Conservation (phyloP, 1,284 basidiomycete species). For the Heterobasidion occidentale region DNA sequence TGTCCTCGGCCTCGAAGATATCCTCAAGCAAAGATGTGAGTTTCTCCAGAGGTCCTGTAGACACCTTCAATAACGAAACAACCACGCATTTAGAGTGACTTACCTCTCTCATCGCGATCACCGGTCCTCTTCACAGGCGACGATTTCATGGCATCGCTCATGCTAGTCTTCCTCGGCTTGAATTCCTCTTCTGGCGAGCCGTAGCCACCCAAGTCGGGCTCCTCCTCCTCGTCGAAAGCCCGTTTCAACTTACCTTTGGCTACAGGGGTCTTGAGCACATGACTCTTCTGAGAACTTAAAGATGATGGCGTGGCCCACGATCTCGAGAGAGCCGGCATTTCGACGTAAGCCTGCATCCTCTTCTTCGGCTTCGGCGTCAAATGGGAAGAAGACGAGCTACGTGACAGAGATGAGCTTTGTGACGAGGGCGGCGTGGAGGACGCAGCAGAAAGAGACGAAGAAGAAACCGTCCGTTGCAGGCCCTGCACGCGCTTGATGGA, state of each 20-base stretch:
- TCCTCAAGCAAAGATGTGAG: constrained; percentile 71
- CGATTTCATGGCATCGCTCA: constrained; percentile 30
- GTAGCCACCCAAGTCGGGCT: constrained; percentile 53
- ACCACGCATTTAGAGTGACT: not conserved
- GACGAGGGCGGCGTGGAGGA: constrained; percentile 11
- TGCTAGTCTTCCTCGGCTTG: constrained; percentile 16
- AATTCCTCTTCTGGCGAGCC: constrained; percentile 44
- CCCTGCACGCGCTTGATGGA: constrained; percentile 23
- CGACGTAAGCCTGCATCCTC: constrained; percentile 48
- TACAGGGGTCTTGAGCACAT: constrained; percentile 18
- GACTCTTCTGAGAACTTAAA: constrained; percentile 19
- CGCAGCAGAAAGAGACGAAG: constrained; percentile 7
- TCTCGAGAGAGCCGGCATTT: constrained; percentile 40
- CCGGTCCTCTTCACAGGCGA: constrained; percentile 51
- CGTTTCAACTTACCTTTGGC: constrained; percentile 17
- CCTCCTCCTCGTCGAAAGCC: constrained; percentile 29
- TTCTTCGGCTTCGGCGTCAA: constrained; percentile 15
- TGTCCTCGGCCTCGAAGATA: constrained; percentile 84
- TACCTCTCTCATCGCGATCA: constrained; percentile 71
- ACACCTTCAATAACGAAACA: constrained; percentile 3
- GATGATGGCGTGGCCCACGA: constrained; percentile 41
- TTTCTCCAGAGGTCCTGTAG: constrained; percentile 65
- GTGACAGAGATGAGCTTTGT: constrained; percentile 4
- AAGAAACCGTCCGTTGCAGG: constrained; percentile 6
- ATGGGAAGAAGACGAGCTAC: constrained; percentile 8